These are phyloP conservation scores for Staphylotrichum tortipilum DNA, from an alignment of 495 filamentous ascomycete genomes.

Conservation along the genomic window DNA sequence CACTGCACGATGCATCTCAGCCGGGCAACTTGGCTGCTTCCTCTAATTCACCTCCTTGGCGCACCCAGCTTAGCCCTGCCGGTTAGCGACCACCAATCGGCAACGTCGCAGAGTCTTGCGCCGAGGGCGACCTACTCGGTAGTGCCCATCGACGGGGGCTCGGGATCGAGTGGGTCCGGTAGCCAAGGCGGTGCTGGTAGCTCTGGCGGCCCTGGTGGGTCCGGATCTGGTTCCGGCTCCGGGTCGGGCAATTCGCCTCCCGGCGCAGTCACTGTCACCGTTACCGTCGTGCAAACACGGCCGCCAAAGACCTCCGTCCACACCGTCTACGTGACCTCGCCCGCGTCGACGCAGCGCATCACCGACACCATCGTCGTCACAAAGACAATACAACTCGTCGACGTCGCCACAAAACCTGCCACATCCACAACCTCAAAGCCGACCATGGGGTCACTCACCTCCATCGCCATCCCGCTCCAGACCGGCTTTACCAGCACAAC, in stretches of 20 bases:
- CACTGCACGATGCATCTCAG: constrained; percentile 20
- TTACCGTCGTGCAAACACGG: constrained; percentile 16
- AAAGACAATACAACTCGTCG: constrained; percentile 8
- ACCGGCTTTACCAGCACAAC: constrained; percentile 6
- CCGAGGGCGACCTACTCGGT: constrained; percentile 24
- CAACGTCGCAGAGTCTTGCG: constrained; percentile 1
- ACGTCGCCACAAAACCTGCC: not conserved
- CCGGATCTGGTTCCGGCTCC: constrained; percentile 11
- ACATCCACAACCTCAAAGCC: not conserved
- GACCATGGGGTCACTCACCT: not conserved
- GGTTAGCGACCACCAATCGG: constrained; percentile 5
- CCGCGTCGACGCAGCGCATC: constrained; percentile 5
- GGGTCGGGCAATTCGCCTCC: constrained; percentile 2
- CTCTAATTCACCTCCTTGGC: constrained; percentile 1
- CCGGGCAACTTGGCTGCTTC: constrained; percentile 1
- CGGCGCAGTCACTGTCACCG: constrained; percentile 2
- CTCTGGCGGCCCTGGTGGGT: constrained; percentile 1
- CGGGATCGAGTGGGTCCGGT: constrained; percentile 9
- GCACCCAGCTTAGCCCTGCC: constrained; percentile 10
- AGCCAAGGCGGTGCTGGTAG: too few species aligned
- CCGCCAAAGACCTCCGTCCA: constrained; percentile 8
- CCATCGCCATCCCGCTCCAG: not conserved
- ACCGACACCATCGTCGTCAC: constrained; percentile 14
- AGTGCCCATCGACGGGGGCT: constrained; percentile 22
- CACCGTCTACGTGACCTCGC: constrained; percentile 7